Evolutionary conservation across 495 filamentous ascomycete species (phyloP).

Genomic region (Halenospora varia): DNA sequence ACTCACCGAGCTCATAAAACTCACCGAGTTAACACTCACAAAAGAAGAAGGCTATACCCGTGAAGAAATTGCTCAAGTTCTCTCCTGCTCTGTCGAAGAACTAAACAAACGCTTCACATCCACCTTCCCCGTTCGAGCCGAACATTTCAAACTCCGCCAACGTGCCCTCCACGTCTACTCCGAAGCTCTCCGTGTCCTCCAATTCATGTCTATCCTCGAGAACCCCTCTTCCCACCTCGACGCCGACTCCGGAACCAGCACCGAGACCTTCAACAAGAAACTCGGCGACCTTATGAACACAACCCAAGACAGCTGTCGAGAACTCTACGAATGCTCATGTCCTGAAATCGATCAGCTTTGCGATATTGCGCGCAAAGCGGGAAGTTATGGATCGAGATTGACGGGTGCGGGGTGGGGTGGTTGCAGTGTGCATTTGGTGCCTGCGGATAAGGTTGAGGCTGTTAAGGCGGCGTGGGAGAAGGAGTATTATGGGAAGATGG

Average conservation of each 20-base stretch:
- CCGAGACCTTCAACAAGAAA: constrained; percentile 56
- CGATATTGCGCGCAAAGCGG: constrained; percentile 67
- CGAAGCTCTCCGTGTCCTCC: constrained; percentile 81
- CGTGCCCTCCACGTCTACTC: constrained; percentile 85
- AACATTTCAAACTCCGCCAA: constrained; percentile 82
- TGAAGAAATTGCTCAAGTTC: constrained; percentile 73
- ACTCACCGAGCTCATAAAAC: constrained; percentile 61
- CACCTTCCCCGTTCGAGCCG: constrained; percentile 81
- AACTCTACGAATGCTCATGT: constrained; percentile 85
- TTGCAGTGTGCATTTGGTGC: constrained; percentile 89
- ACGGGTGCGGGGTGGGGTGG: constrained; percentile 98
- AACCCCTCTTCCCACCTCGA: constrained; percentile 28
- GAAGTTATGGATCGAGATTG: constrained; percentile 79
- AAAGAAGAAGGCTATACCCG: constrained; percentile 82
- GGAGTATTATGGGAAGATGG: constrained; percentile 79
- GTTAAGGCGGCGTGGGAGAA: constrained; percentile 72
- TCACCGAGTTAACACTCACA: constrained; percentile 59
- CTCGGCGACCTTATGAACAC: constrained; percentile 86
- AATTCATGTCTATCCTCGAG: constrained; percentile 72
- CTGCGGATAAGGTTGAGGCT: constrained; percentile 76
- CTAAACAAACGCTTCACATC: constrained; percentile 72
- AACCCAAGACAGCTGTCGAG: constrained; percentile 80
- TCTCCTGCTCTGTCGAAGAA: constrained; percentile 64
- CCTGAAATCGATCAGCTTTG: constrained; percentile 87
- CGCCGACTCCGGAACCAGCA: constrained; percentile 39